These are phyloP conservation scores for Sporothrix brasiliensis DNA, from an alignment of 2,329 filamentous ascomycete genomes.

Conservation along the genomic window DNA sequence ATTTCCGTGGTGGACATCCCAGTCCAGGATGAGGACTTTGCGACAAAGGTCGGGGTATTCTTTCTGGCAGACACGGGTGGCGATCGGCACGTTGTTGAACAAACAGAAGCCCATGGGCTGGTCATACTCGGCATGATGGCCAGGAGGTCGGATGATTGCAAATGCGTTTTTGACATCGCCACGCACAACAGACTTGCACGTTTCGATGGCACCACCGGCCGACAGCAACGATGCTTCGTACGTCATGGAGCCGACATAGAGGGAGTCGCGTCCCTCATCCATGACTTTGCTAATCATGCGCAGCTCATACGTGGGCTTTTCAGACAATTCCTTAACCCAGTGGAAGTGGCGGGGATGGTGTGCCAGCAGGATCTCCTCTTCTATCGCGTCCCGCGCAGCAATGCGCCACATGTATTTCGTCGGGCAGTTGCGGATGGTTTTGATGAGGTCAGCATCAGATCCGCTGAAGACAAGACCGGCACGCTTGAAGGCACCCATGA, in stretches of 20 bases:
- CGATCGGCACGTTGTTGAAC: constrained; percentile 96
- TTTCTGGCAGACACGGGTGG: constrained; percentile 81
- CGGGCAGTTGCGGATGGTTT: constrained; percentile 57
- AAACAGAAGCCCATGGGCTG: constrained; percentile 92
- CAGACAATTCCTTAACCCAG: constrained; percentile 68
- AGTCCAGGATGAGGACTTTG: constrained; percentile 91
- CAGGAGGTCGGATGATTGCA: constrained; percentile 90
- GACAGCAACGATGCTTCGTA: constrained; percentile 81
- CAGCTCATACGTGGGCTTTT: constrained; percentile 64
- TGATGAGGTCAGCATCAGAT: constrained; percentile 56
- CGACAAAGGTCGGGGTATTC: constrained; percentile 79
- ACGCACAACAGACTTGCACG: constrained; percentile 84
- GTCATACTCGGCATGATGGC: constrained; percentile 89
- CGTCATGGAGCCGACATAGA: constrained; percentile 82
- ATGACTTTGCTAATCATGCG: constrained; percentile 64
- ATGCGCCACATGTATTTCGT: constrained; percentile 75
- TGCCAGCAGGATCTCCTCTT: constrained; percentile 77
- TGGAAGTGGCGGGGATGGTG: constrained; percentile 77
- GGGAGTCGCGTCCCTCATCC: constrained; percentile 70
- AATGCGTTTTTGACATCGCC: constrained; percentile 91
- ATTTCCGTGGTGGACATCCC: constrained; percentile 83
- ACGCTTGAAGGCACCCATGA: constrained; percentile 84
- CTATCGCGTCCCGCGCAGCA: constrained; percentile 72
- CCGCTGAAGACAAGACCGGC: constrained; percentile 74
- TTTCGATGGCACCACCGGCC: constrained; percentile 92